Evolutionary conservation across 805 yeast species (phyloP), one percentile per base, ranked within the genome.

Genomic region (Wickerhamiella sorbophila): DNA sequence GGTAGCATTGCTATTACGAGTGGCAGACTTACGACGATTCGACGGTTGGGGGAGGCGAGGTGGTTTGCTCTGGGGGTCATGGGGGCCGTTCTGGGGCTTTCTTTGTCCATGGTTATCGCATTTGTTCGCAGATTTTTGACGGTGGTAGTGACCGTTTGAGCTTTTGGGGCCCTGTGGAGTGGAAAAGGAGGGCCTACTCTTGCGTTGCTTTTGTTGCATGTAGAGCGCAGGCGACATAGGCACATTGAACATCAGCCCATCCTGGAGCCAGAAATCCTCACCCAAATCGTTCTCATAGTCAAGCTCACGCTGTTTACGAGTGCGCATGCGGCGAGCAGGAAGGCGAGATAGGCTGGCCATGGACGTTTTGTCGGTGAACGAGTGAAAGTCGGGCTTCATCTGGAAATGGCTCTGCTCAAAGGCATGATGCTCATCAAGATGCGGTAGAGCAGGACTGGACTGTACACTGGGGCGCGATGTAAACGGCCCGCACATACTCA

Each of bases 171-270:
- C 10, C 6, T 24, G 29, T 6, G 10, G 10, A 8, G 29, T 24
- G 10, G 29, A 6, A 24, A 12, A 12, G 12, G 29, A 6, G 6
- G 29, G 29, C 10, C 12, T 6, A 12, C 12, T 6, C 29, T 39
- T 43, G 32, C 38, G 39, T 17, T 43, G 37, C 34, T 39, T 42
- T 16, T 58, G 53, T 44, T 60, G 56, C 15, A 61, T 57, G 35
- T 56, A 63, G 16, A 77, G 57, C 0, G 79, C 69, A 38, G 74
- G 77, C 0, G 80, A 67, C 40, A 74, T 58, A 2, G 86, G 86
- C 16, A 79, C 80, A 50, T 79, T 77, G 58, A 64, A 78, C 44
- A 77, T 70, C 18, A 70, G 64, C 18, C 68, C 58, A 42, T 70
- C 70, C 34, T 67, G 73, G 1, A 75, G 75, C 33, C 74, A 58